phyloP scores from a whole-genome alignment of 2,329 filamentous ascomycete species.

The Aaosphaeria arxii region DNA sequence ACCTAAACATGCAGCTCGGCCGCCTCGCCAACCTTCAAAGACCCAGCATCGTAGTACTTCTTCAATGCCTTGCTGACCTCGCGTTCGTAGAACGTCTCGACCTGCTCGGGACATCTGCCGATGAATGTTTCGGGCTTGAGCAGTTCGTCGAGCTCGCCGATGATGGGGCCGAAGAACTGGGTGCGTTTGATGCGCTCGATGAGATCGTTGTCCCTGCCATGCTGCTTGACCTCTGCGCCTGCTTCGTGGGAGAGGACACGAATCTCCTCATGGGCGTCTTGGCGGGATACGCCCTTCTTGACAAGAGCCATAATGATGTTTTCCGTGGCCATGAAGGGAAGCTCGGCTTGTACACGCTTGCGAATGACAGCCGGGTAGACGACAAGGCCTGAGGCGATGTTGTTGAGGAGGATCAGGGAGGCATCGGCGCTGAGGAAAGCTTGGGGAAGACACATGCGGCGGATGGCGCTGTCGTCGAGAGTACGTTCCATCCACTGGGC shows the following conservation, averaged over 20 bases:
- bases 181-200: conserved; percentile 71
- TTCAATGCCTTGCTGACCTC: conserved; percentile 48
- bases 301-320: conserved; percentile 63
- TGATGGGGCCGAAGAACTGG: conserved; percentile 71
- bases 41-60: conserved; percentile 40
- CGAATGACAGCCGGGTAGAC: conserved; percentile 75
- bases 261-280: conserved; percentile 85
- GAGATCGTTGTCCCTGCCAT: conserved; percentile 76
- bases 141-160: conserved; percentile 65
- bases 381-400: conserved; percentile 70
- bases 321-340: conserved; percentile 82
- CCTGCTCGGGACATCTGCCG: conserved; percentile 54
- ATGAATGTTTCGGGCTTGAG: conserved; percentile 62
- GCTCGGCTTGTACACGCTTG: conserved; percentile 66
- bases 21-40: conserved; percentile 16
- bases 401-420: conserved; percentile 67
- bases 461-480: conserved; percentile 73
- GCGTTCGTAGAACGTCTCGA: conserved; percentile 51
- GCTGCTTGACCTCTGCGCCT: conserved; percentile 64
- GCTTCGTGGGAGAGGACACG: conserved; percentile 77
- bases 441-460: conserved; percentile 52
- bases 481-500: conserved; percentile 76
- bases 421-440: conserved; percentile 50
- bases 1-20: conserved; percentile 30
- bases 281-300: conserved; percentile 66